Evolutionary conservation across 306 rosid genomes (phyloP).

Genomic region (Vigna reflexopilosa): DNA sequence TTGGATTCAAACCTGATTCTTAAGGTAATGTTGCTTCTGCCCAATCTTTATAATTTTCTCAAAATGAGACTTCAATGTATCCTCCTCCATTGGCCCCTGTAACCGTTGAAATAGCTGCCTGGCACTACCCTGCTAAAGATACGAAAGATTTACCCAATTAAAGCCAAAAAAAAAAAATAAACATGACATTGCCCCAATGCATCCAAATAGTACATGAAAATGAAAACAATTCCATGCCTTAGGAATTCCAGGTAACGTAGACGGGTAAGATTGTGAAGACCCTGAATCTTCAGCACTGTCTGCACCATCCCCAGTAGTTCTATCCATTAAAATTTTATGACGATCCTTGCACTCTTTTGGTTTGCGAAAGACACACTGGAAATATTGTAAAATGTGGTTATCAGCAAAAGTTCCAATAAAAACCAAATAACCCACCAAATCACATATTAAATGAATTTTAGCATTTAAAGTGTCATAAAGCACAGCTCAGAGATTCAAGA

Average conservation of each 20-base stretch:
- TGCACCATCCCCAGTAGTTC: conserved; percentile 77
- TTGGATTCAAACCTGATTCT: conserved; percentile 68
- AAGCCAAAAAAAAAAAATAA: conserved; percentile 19
- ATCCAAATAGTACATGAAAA: background rate
- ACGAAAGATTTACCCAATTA: conserved; percentile 37
- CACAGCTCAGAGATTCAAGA: conserved; percentile 3
- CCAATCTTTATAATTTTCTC: conserved; percentile 82
- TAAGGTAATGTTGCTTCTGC: conserved; percentile 61
- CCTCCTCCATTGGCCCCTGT: conserved; percentile 90
- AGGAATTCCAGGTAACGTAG: conserved; percentile 84
- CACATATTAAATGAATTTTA: background rate
- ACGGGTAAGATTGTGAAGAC: conserved; percentile 85
- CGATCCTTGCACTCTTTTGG: conserved; percentile 91
- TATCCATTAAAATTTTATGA: conserved; percentile 82
- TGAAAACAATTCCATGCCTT: conserved; percentile 60
- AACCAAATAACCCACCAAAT: conserved; percentile 2
- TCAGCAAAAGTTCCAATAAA: background rate
- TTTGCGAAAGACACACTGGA: conserved; percentile 79
- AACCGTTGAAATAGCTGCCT: conserved; percentile 86
- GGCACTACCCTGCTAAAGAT: conserved; percentile 79
- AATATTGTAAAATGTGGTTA: conserved; percentile 31
- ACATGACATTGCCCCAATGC: conserved; percentile 1
- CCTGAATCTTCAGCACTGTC: conserved; percentile 96
- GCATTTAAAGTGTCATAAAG: conserved; percentile 6
- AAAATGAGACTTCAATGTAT: conserved; percentile 77